Conservation (phyloP, 2,329 filamentous ascomycete species). For the Aspergillus sojae region DNA sequence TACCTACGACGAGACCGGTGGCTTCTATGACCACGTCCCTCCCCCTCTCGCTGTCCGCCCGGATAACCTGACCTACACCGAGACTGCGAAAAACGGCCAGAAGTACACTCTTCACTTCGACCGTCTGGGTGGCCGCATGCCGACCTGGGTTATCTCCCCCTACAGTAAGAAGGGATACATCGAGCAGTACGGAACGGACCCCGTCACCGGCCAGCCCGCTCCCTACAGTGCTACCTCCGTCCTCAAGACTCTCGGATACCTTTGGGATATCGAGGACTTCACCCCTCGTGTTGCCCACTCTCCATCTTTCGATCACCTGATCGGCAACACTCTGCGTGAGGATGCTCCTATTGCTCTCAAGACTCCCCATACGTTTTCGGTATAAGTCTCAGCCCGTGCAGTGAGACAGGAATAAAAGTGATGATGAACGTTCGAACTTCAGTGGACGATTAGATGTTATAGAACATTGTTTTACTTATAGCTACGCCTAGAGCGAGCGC, state of each 20-base stretch:
- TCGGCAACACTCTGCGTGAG: constrained; percentile 19
- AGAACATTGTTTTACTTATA: background rate
- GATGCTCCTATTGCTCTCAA: constrained; percentile 25
- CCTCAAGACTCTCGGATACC: constrained; percentile 34
- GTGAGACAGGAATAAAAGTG: background rate
- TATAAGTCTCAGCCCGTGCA: background rate
- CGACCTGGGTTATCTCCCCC: constrained; percentile 34
- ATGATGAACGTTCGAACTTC: background rate
- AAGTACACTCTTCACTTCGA: constrained; percentile 33
- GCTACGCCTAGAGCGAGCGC: background rate
- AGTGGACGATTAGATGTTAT: background rate
- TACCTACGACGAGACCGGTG: constrained; percentile 43
- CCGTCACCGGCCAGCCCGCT: constrained; percentile 20
- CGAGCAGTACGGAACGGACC: constrained; percentile 34
- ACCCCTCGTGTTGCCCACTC: constrained; percentile 30
- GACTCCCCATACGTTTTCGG: constrained; percentile 3
- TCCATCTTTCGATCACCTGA: constrained; percentile 35
- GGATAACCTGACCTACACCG: constrained; percentile 40
- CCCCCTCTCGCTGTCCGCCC: constrained; percentile 37
- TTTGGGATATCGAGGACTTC: constrained; percentile 39
- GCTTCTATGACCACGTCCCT: constrained; percentile 43
- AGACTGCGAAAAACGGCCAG: constrained; percentile 28
- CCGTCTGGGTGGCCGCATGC: constrained; percentile 34
- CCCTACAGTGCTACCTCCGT: constrained; percentile 35
- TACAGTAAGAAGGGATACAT: constrained; percentile 33